Percentiles rank a stretch among this genome's conserved stretches.
Evolutionary conservation across 805 yeast species (phyloP).

Genomic region (Barnettozyma pratensis): DNA sequence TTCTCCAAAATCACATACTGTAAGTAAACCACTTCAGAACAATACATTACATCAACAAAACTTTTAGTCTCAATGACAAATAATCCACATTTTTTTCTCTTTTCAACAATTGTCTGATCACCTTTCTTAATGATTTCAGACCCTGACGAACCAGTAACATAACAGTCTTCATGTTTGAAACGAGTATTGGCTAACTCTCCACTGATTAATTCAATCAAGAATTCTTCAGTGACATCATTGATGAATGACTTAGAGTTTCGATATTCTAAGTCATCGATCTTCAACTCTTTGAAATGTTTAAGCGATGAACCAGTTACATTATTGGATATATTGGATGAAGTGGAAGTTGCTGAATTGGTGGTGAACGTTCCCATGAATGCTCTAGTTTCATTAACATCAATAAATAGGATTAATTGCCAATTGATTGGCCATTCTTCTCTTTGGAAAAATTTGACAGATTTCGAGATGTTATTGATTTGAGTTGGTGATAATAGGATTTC

Average conservation of each 20-base stretch:
- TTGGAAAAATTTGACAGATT: conserved; percentile 30
- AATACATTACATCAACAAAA: conserved; percentile 31
- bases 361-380: conserved; percentile 32
- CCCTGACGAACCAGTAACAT: neutral
- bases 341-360: neutral
- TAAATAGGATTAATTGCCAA: conserved; percentile 34
- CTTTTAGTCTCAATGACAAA: conserved; percentile 32
- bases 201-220: conserved; percentile 4
- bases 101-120: neutral
- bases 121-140: too few species aligned
- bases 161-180: conserved; percentile 1
- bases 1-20: conserved; percentile 10
- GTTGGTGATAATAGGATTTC: neutral
- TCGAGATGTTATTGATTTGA: neutral
- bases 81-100: conserved; percentile 6
- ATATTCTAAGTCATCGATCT: conserved; percentile 6
- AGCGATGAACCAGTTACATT: conserved; percentile 4
- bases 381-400: conserved; percentile 23
- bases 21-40: conserved; percentile 31
- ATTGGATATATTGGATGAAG: neutral
- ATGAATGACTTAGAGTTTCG: conserved; percentile 3
- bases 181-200: conserved; percentile 1
- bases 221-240: conserved; percentile 5
- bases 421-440: conserved; percentile 31
- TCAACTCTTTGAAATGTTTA: conserved; percentile 11